Evolutionary conservation across 2,329 filamentous ascomycete species (phyloP).

Genomic region (Leptographium flavum): DNA sequence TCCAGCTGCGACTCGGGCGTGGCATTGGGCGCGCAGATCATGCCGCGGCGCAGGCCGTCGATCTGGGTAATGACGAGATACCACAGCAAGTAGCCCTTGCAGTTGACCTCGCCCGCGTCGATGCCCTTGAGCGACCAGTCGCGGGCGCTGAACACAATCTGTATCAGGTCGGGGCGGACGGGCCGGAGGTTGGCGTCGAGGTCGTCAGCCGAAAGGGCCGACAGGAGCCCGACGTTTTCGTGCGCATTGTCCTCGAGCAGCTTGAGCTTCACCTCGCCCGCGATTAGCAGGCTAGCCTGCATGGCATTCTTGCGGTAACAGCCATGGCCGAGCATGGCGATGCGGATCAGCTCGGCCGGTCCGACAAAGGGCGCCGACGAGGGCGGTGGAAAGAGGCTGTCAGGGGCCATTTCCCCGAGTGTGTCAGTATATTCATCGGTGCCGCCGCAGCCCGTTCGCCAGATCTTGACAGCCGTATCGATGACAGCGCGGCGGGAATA

Average conservation of each 20-base stretch:
- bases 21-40: conserved; percentile 18
- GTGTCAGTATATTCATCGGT: not conserved
- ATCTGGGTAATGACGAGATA: conserved; percentile 25
- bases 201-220: not conserved
- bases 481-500: conserved; percentile 36
- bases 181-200: not conserved
- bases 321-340: conserved; percentile 26
- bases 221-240: not conserved
- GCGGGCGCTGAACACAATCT: not conserved
- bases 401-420: conserved; percentile 5
- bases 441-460: conserved; percentile 11
- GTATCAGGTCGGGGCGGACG: conserved; percentile 1
- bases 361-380: not conserved
- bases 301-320: conserved; percentile 25
- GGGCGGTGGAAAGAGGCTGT: not conserved
- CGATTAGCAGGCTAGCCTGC: conserved; percentile 25
- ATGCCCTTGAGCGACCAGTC: conserved; percentile 6
- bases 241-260: conserved; percentile 20
- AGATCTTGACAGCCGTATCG: conserved; percentile 20
- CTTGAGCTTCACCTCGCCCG: conserved; percentile 29
- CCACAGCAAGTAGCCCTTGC: conserved; percentile 35
- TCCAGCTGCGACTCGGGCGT: conserved; percentile 4
- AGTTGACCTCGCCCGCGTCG: conserved; percentile 30
- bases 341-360: conserved; percentile 18
- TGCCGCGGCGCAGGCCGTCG: conserved; percentile 23